Evolutionary conservation across 2,329 filamentous ascomycete genomes (phyloP), one percentile per base, ranked within the genome.

Genomic region (Fusarium fracticaudum): DNA sequence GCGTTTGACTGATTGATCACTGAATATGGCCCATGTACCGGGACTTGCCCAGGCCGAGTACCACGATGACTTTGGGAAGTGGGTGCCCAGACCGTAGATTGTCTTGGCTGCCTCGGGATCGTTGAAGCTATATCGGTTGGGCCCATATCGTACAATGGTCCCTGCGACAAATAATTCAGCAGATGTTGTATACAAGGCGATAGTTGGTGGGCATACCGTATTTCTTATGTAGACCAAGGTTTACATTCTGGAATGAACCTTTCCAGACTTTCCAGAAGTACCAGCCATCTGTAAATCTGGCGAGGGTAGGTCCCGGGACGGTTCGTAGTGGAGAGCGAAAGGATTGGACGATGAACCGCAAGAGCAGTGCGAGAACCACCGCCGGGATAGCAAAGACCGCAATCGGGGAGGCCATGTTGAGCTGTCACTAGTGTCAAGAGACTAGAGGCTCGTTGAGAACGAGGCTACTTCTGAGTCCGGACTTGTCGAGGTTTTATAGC

Each of bases 11-110:
- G 61, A 57, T 9, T 63, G 50, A 26, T 74, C 72, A 2, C 43
- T 58, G 13, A 74, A 74, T 1, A 74, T 35, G 4, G 53, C 24
- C 40, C 43, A 60, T 15, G 40, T 44, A 11, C 69, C 72, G 6
- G 60, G 67, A 11, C 53, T 60, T 5, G 65, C 17, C 55, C 41
- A 43, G 1, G 60, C 9, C 2, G 66, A 63, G 20, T 75, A 74
- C 47, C 63, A 75, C 2, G 72, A 60, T 13, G 72, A 74, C 8
- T 74, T 74, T 10, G 72, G 53, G 14, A 74, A 74, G 12, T 60
- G 44, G 6, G 37, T 45, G 3, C 68, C 60, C 10, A 60, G 60
- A 0, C 72, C 64, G 20, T 74, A 74, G 38, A 74, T 75, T 12
- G 33, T 44, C 22, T 72, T 74, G 9, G 51, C 35, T 5, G 72